Conservation (phyloP, 306 rosid species). For the Begonia masoniana region DNA sequence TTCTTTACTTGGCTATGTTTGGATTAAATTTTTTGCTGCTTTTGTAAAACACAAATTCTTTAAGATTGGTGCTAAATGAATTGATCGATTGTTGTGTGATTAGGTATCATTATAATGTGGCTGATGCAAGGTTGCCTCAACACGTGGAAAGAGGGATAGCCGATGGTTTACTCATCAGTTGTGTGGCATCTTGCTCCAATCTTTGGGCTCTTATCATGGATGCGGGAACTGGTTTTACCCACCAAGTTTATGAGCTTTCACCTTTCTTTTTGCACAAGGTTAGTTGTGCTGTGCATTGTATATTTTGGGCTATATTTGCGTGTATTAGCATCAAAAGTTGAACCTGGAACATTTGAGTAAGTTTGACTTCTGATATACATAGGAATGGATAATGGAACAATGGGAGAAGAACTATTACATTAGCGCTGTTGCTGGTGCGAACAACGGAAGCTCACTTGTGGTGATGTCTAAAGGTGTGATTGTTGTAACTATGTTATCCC, state of each 20-base stretch:
- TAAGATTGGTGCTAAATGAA: slow-evolving; percentile 3
- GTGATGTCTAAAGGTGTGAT: slow-evolving; percentile 55
- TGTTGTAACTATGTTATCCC: background rate
- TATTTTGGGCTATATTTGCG: background rate
- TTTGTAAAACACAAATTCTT: background rate
- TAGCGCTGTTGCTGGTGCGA: slow-evolving; percentile 53
- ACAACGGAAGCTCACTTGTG: slow-evolving; percentile 55
- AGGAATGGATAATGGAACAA: slow-evolving; percentile 69
- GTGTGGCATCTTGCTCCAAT: slow-evolving; percentile 84
- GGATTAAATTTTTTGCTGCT: background rate
- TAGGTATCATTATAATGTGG: slow-evolving; percentile 83
- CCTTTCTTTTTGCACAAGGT: slow-evolving; percentile 88
- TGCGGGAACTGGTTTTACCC: slow-evolving; percentile 79
- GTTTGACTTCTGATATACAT: background rate
- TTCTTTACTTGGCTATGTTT: no score
- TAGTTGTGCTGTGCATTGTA: slow-evolving; percentile 7
- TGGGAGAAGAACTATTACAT: slow-evolving; percentile 61
- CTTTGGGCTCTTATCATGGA: slow-evolving; percentile 99
- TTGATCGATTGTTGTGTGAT: slow-evolving; percentile 11
- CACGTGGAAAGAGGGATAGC: slow-evolving; percentile 92
- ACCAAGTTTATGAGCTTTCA: slow-evolving; percentile 73
- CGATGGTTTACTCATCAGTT: slow-evolving; percentile 85
- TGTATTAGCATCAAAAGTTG: background rate
- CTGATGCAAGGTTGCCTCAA: slow-evolving; percentile 74
- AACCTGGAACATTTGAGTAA: background rate